Percentiles rank a stretch among this genome's conserved stretches.
Conservation (phyloP, 1,284 basidiomycete genomes). For the Xerocomus nothofagi region DNA sequence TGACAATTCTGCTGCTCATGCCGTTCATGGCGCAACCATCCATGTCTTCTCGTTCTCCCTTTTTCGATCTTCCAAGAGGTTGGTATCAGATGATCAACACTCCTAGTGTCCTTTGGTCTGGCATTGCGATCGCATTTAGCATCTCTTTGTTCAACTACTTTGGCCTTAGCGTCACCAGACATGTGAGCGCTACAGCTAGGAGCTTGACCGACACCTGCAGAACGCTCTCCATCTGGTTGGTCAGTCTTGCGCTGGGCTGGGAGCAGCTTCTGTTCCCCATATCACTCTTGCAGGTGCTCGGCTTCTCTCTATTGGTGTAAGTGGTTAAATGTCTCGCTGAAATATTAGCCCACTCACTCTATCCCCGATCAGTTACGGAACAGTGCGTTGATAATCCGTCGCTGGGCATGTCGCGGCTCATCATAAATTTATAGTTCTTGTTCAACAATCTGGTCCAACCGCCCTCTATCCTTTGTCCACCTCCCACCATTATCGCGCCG, state of each 20-base stretch:
- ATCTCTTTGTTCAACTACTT: slow-evolving; percentile 98
- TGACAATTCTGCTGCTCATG: slow-evolving; percentile 75
- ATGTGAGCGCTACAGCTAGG: slow-evolving; percentile 86
- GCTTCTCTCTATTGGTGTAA: slow-evolving; percentile 90
- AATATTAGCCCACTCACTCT: slow-evolving; percentile 10
- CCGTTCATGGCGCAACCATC: slow-evolving; percentile 68
- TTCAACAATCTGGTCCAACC: slow-evolving; percentile 74
- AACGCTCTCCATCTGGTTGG: slow-evolving; percentile 89
- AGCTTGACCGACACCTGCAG: slow-evolving; percentile 95
- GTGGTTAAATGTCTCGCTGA: slow-evolving; percentile 32
- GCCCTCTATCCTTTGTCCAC: slow-evolving; percentile 56
- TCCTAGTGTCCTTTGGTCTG: slow-evolving; percentile 75
- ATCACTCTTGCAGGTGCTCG: slow-evolving; percentile 83
- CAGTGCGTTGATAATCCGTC: slow-evolving; percentile 40
- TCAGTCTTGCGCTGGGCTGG: slow-evolving; percentile 90
- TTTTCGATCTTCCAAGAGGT: slow-evolving; percentile 91
- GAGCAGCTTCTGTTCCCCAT: slow-evolving; percentile 83
- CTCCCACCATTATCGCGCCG: slow-evolving; percentile 33
- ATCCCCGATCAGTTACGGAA: slow-evolving; percentile 49
- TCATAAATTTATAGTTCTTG: slow-evolving; percentile 52
- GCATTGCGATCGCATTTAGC: slow-evolving; percentile 75
- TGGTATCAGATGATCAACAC: slow-evolving; percentile 87
- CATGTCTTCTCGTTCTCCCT: slow-evolving; percentile 59
- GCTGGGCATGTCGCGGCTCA: slow-evolving; percentile 11
- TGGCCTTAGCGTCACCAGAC: slow-evolving; percentile 88